Conservation (phyloP, 2,329 filamentous ascomycete species). For the Pezicula rhizophila region DNA sequence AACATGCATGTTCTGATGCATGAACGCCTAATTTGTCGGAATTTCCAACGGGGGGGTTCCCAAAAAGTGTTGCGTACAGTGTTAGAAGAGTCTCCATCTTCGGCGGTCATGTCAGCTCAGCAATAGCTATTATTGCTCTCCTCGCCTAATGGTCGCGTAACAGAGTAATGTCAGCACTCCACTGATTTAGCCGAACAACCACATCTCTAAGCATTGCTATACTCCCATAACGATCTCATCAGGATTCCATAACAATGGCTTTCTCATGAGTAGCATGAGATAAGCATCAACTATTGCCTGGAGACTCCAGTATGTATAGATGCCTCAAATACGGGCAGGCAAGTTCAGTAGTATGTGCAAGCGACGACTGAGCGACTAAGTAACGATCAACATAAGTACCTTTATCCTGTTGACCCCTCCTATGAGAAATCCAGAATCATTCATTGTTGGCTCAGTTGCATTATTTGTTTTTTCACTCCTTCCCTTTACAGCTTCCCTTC, state of each 20-base stretch:
- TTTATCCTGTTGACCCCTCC: not conserved
- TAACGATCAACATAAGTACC: not conserved
- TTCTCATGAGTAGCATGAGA: not conserved
- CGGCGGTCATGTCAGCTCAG: not conserved
- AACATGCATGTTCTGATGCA: too few relatives aligned
- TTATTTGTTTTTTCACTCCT: not conserved
- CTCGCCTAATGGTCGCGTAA: not conserved
- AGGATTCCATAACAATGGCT: not conserved
- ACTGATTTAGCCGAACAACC: not conserved
- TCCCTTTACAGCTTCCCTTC: not conserved
- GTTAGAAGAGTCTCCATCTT: not conserved
- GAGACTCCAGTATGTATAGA: not conserved
- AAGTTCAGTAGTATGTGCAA: not conserved
- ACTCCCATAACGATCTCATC: slow-evolving; percentile 6
- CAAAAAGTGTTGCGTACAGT: not conserved
- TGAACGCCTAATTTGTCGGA: not conserved
- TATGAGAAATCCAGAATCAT: not conserved
- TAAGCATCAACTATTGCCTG: not conserved
- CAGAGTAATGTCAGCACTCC: not conserved
- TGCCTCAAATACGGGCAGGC: not conserved
- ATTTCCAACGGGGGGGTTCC: not conserved
- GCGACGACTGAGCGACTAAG: not conserved
- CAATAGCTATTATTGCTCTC: not conserved
- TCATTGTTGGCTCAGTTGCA: not conserved
- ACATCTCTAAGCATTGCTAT: not conserved